Percentiles rank a stretch among this genome's conserved stretches.
Conservation (phyloP, 768 basidiomycete species). For the Podaxis sp. region DNA sequence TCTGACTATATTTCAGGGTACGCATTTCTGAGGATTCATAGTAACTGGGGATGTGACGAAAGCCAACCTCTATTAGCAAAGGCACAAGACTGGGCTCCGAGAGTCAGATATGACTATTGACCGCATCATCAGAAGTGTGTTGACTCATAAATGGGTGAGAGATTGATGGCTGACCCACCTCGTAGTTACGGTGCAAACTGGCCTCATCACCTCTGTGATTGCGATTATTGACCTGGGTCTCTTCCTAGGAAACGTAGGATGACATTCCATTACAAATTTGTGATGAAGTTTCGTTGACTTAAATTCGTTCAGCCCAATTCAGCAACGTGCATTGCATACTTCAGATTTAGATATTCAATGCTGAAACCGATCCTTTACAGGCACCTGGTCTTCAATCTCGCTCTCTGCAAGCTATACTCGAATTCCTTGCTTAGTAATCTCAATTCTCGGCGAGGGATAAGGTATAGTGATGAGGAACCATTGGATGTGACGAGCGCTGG, state of each 20-base stretch:
- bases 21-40: background rate
- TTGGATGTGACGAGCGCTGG: background rate
- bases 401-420: constrained; percentile 7
- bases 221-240: background rate
- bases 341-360: background rate
- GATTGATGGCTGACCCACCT: background rate
- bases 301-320: background rate
- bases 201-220: constrained; percentile 3
- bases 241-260: background rate
- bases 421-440: background rate
- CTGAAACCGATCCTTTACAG: background rate
- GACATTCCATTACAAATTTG: background rate
- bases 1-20: background rate
- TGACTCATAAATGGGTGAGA: background rate
- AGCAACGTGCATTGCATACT: background rate
- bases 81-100: constrained; percentile 1
- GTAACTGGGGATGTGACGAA: background rate
- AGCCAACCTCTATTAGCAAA: background rate
- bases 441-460: background rate
- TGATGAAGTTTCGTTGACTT: background rate
- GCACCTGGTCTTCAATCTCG: background rate
- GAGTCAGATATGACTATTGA: constrained; percentile 1
- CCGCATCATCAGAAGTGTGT: constrained; percentile 1
- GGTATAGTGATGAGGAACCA: background rate
- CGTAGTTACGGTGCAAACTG: constrained; percentile 4